Base-by-base conservation (phyloP, 371 early-diverging fungal genomes). In the Mortierella sp. region DNA sequence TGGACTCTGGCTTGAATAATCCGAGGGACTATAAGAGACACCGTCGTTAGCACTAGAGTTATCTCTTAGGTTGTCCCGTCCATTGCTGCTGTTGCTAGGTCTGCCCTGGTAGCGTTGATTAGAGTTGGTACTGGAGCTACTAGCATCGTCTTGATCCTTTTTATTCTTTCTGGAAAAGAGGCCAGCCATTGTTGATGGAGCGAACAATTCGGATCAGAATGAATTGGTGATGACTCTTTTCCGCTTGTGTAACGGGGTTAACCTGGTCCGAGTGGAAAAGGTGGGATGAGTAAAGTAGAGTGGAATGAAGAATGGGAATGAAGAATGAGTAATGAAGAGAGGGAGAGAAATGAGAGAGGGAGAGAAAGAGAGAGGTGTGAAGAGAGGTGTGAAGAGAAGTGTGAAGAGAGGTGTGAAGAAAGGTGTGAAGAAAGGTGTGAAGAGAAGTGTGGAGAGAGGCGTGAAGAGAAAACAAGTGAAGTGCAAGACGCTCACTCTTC, bases 141-240 rank as follows among this genome's bases (percentile, higher is more conserved):
- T 65, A 48, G 63, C 28, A 22, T 74, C 74, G 33, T 78, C 75
- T 47, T 63, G 59, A 55, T 76, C 76, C 67, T 72, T 72, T 52
- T 75, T 81, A 62, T 32, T 65, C 82, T 81, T 81, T 75, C 69
- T 81, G 15, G 82, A 76, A 69, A 81, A 81, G 22, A 81, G 70
- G 40, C 82, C 82, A 15, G 82, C 76, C 82, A 81, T 76, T 45
- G 38, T 52, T 53, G 53, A 16, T 55, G 11, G 28, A 10, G 7
- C 13, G 11, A 4, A 9, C 24, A 21, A 19, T 53, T 28, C 28
- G 28, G 28, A 28, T 28, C 28, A 28, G 53, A 53, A 53, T 19
- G 9, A 3, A 57, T 3, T 15, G 33, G 36, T 41, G 48, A 11
- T 45, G 67, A 41, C 24, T 32, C 45, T 63, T 52, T 62, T 57